Evolutionary conservation across 202 grass and related monocot genomes (phyloP), one percentile per base, ranked within the genome.

Genomic region (Brachypodium distachyon): DNA sequence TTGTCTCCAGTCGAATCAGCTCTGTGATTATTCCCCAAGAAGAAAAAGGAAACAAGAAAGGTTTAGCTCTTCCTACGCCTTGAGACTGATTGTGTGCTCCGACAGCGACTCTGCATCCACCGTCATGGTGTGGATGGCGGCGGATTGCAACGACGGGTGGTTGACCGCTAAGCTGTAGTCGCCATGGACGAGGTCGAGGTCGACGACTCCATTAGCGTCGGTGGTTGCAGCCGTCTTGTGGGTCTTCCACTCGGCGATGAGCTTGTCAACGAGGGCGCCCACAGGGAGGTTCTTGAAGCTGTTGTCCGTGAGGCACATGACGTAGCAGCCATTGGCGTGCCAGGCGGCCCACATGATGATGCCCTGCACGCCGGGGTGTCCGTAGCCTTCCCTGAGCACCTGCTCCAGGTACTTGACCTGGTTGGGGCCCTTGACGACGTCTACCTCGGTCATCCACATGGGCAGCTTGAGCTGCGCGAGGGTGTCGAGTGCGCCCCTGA

Each of bases 371-470:
- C 78, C 78, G 0, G 90, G 93, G 81, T 97, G 93, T 1, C 19
- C 61, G 64, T 78, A 97, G 1, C 81, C 94, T 67, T 97, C 94
- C 74, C 94, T 82, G 29, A 94, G 77, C 41, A 97, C 80, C 29
- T 84, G 34, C 66, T 97, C 94, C 47, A 97, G 72, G 61, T 41
- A 79, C 36, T 74, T 62, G 16, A 82, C 87, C 81, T 97, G 83
- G 43, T 80, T 87, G 43, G 81, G 38, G 4, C 74, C 51, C 46
- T 87, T 67, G n/a, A 12, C 55, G 1, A 90, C 87, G 12, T 98
- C 95, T 17, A 94, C 82, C 80, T 98, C 95, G 7, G 95, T 98
- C 33, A 98, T 85, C 95, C 95, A 98, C 73, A 98, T 94, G 12
- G 95, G 87, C 4, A 90, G 41, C 22, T 87, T 91, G 4, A 84